Evolutionary conservation across 2,329 filamentous ascomycete species (phyloP), one percentile per base, ranked within the genome.

Genomic region (Hymenotorrendiella dingleyae): DNA sequence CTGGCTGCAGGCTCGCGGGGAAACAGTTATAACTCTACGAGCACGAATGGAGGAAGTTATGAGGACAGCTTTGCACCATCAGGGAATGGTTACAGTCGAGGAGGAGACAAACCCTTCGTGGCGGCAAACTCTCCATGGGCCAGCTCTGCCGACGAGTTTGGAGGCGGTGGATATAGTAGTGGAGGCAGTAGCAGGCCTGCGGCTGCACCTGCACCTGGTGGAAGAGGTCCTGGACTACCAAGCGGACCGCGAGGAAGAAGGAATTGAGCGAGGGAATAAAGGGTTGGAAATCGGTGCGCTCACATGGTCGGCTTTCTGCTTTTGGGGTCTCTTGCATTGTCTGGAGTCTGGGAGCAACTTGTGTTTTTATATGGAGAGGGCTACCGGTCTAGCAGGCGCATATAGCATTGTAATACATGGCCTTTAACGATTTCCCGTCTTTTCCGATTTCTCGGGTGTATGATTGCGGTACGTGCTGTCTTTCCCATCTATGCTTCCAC

Each of bases 101-200:
- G 61, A 27, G 56, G 54, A 4, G 65, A 66, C 1, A 64, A 56
- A 37, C 66, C 70, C 4, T 69, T 68, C 47, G 61, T 71, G 56
- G 61, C 65, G 8, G 63, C 71, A 4, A 74, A 72, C 43, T 60
- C 69, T 19, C 71, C 71, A 2, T 74, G 71, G 72, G 62, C 68
- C 3, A 63, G 50, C 36, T 66, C 63, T 37, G 70, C 68, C 23
- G 64, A 69, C 22, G 63, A 63, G 17, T 64, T 63, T 12, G 62
- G 64, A 10, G 62, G 62, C n/a, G 59, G 63, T n/a, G n/a, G n/a
- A 16, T 57, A 64, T 7, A 60, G 58, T 19, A 57, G 62, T 11
- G 57, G 61, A 39, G 40, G 60, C 63, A 48, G 57, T 65, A 36
- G 67, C 60, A 46, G 69, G n/a, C 70, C 71, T 40, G 46, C 33